Evolutionary conservation across 495 filamentous ascomycete species (phyloP).

Genomic region (Bathelium albidoporum): DNA sequence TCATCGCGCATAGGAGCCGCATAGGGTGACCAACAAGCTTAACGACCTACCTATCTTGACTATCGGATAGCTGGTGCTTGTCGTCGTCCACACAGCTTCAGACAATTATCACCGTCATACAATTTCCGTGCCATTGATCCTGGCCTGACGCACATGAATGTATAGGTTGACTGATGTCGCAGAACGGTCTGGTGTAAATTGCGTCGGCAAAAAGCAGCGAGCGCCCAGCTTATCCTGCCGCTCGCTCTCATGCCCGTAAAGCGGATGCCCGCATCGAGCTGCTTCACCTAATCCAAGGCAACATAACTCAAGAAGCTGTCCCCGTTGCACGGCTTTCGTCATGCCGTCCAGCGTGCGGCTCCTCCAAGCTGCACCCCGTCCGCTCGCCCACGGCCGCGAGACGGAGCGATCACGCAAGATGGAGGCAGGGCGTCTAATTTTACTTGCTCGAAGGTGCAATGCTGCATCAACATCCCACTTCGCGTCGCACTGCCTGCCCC

Average conservation of each 20-base stretch:
- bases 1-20: slow-evolving; percentile 3
- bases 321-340: background rate
- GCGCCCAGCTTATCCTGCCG: background rate
- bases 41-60: background rate
- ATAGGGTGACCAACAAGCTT: background rate
- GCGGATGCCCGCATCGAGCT: background rate
- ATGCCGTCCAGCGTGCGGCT: background rate
- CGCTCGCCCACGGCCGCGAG: background rate
- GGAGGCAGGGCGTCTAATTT: slow-evolving; percentile 1
- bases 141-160: too few relatives aligned
- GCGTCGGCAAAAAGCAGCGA: background rate
- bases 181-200: too few relatives aligned
- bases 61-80: background rate
- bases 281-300: background rate
- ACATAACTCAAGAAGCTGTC: background rate
- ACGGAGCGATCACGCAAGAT: background rate
- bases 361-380: background rate
- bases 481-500: background rate
- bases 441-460: background rate
- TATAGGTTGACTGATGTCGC: too few relatives aligned
- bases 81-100: background rate
- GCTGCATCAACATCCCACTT: background rate
- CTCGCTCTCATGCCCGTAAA: background rate
- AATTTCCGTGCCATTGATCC: too few relatives aligned
- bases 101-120: background rate